phyloP scores from a whole-genome alignment of 441 rosid species.

The Syzygium malaccense region DNA sequence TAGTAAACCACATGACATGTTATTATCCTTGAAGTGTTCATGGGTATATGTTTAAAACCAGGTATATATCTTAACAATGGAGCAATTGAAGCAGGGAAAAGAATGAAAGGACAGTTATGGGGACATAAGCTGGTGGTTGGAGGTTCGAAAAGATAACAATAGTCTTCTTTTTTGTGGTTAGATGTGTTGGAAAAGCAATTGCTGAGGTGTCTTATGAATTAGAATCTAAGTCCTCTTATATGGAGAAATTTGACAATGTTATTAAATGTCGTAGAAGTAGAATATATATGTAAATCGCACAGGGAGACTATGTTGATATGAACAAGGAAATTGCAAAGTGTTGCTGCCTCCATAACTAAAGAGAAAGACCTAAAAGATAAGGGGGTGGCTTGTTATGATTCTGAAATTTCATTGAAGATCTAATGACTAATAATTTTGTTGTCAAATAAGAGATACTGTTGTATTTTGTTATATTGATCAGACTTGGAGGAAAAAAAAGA shows the following conservation, averaged over 20 bases:
- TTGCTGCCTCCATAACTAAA: not conserved
- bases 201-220: not conserved
- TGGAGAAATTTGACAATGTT: not conserved
- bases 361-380: not conserved
- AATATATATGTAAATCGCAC: too few species aligned
- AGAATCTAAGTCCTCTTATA: not conserved
- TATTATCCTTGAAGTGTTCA: too few species aligned
- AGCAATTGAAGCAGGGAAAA: not conserved
- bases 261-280: not conserved
- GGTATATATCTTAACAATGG: not conserved
- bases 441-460: too few species aligned
- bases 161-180: not conserved
- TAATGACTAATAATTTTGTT: too few species aligned
- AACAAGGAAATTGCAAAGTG: not conserved
- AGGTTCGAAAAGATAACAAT: not conserved
- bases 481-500: too few species aligned
- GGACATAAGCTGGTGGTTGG: not conserved
- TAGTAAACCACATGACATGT: not conserved
- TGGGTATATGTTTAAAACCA: not conserved
- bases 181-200: not conserved
- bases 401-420: not conserved
- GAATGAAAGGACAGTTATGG: too few species aligned
- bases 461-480: too few species aligned
- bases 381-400: not conserved
- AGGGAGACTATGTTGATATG: not conserved